Base-by-base conservation (phyloP, 1,139 yeast genomes). In the Candida labiduridarum region DNA sequence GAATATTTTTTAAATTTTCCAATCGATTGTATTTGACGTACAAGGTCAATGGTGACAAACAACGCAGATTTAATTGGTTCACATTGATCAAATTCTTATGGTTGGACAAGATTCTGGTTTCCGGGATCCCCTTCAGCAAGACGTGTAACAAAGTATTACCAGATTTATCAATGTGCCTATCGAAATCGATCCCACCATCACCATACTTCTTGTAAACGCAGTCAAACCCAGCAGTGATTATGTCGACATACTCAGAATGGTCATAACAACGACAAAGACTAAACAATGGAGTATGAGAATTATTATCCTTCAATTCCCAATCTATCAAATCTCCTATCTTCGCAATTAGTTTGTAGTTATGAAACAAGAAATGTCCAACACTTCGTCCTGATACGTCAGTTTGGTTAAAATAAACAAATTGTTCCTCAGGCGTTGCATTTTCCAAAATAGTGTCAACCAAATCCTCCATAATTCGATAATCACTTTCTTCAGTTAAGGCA, bases 131-230 rank as follows among this genome's bases (percentile, higher is more conserved):
- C 27, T 72, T 69, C 30, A 83, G 64, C 8, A 89, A 71, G 4
- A 89, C 79, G 66, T 94, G 98, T 36, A 94, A 69, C 8, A 92
- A 63, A 0, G 94, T 83, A 60, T 91, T 90, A 0, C 95, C 95
- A 51, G 81, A 77, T 25, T 69, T 71, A 62, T 92, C 98, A 16
- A 82, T 70, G 62, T 94, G 98, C 22, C 81, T 83, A 44, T 69
- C 71, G 53, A 78, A 79, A 52, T 78, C 71, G 47, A 84, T 70
- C 1, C 55, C 53, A 4, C 48, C 51, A 2, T 59, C 43, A 1
- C 57, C 56, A 53, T 80, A 77, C 76, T 83, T 76, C 9, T 61
- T 44, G 25, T 68, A 67, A 1, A 80, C 82, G 31, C 79, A 72
- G 0, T 64, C 56, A 50, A 87, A 78, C 0, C 84, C 82, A 2